Base-by-base conservation (phyloP, 2,329 filamentous ascomycete species). In the Sporothrix humicola region DNA sequence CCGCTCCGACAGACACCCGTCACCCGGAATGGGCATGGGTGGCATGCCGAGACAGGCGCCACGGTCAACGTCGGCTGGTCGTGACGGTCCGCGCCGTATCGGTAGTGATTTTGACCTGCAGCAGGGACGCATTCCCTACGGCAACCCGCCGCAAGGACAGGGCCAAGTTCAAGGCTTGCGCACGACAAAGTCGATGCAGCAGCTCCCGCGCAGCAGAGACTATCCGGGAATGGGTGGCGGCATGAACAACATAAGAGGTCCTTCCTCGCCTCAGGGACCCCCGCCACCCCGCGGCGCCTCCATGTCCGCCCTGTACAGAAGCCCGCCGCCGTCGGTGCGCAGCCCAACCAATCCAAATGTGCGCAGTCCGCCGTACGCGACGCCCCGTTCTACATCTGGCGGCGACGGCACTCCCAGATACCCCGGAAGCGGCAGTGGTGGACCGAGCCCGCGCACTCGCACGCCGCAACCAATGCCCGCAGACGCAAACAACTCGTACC, bases 181-280 rank as follows among this genome's bases (percentile, higher is more conserved):
- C 10, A 65, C 42, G n/a, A 68, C 69, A 5, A 48, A 65, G 42
- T 75, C 74, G 1, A 73, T 75, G 74, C 74, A 75, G 46, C 69
- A 75, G 31, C 71, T 74, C 20, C 59, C 73, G 15, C 68, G 61
- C 15, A 42, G 54, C 20, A 48, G 68, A 50, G 71, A 74, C 26
- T 31, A 46, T 13, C 37, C 48, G 4, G 31, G 31, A 3, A 37
- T 37, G 31, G 20, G n/a, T 17, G 8, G n/a, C 6, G 23, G 17
- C 37, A 48, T 46, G 59, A 50, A 50, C 26, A 42, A 42, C 20
- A 48, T 46, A 50, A 20, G 59, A 13, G 58, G 17, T 0, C 66
- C 65, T 3, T 3, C 26, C n/a, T 65, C 70, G 3, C 54, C 73
- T 15, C 63, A 46, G 15, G 26, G 17, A n/a, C 37, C 20, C 20